Base-by-base conservation (phyloP, 208 protist species). In the Wallacemonas sp. region DNA sequence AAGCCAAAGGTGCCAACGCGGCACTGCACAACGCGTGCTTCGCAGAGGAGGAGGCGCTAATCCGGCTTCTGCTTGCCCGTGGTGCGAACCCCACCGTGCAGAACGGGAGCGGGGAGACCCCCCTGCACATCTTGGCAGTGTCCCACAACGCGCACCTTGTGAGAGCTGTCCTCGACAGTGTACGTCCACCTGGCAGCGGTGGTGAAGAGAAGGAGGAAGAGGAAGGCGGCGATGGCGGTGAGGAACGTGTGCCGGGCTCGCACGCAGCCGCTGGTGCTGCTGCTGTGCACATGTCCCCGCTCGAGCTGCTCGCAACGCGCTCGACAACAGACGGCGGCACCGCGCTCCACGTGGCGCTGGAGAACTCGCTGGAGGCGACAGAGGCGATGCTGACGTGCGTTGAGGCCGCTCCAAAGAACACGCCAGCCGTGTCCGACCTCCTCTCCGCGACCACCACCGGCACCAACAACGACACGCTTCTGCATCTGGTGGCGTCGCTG, bases 121-220 rank as follows among this genome's bases (percentile, higher is more conserved):
- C 78, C 12, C 65, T 91, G 17, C 85, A 91, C 67, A 61, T 86
- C n/a, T 63, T 86, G 1, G 81, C 78, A 39, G 77, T 62, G 30
- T 74, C 83, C 2, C 78, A 81, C 61, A 74, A 80, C 16, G 36
- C 48, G 14, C 36, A n/a, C 3, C 55, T 87, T 5, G 61, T 80
- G 47, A 47, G 56, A 16, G 66, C 57, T 29, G 3, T 82, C 19
- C 61, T 87, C 2, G 61, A 74, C 46, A 62, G 52, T 2, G 66
- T 67, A 1, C n/a, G n/a, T n/a, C n/a, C n/a, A n/a, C 61, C 66
- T 19, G 41, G 21, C 1, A 70, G 38, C 3, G 6, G 1, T 16
- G 44, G 12, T 9, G 39, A 39, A 19, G 44, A 66, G 24, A 48
- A 12, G 23, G 58, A 66, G 26, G 48, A 62, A 5, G 58, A 49